Conservation (phyloP, 306 rosid species). For the Pyrus pyrifolia region DNA sequence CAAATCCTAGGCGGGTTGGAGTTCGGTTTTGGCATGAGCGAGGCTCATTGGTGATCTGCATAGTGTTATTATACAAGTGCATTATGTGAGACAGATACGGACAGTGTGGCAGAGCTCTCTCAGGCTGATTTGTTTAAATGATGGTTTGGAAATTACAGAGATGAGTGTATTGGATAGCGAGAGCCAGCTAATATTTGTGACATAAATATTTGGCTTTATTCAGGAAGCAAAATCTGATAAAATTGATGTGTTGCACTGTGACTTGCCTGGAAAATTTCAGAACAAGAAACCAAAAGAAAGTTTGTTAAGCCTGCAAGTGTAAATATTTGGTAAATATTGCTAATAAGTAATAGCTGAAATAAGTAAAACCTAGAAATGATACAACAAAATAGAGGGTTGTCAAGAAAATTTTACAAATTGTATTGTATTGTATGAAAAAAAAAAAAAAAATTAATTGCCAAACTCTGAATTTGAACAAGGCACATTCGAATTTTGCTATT, state of each 20-base stretch:
- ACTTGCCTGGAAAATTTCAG: conserved; percentile 15
- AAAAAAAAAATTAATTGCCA: neutral
- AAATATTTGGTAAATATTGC: neutral
- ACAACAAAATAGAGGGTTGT: neutral
- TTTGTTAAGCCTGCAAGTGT: neutral
- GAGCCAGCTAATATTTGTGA: conserved; percentile 34
- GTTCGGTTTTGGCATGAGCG: neutral
- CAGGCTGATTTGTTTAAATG: neutral
- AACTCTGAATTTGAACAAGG: neutral
- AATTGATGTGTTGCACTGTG: neutral
- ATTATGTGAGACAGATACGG: neutral
- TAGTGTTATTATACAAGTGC: neutral
- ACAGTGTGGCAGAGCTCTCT: neutral
- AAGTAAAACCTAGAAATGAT: neutral
- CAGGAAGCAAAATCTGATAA: conserved; percentile 11
- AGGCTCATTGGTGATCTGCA: neutral
- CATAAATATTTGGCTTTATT: conserved; percentile 6
- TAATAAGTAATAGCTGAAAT: neutral
- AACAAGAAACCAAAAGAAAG: neutral
- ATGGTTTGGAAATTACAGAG: neutral
- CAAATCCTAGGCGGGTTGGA: neutral
- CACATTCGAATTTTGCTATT: neutral
- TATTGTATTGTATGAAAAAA: too few relatives aligned
- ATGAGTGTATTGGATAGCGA: conserved; percentile 17
- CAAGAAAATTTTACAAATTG: neutral